phyloP scores from a whole-genome alignment of 306 rosid genomes.

The Ormosia emarginata region DNA sequence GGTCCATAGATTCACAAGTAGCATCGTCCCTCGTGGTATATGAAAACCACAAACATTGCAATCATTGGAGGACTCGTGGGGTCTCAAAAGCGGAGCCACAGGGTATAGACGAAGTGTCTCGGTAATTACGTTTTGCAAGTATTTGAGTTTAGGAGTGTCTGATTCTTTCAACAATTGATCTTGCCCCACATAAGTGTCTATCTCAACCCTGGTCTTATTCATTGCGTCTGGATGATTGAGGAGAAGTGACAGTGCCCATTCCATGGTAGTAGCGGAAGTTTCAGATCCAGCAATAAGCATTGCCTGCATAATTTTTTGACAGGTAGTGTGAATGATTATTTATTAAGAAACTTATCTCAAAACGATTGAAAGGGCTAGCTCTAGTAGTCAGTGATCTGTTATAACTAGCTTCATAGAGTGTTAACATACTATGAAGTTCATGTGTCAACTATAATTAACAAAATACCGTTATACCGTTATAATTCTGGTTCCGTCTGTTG shows the following conservation, averaged over 20 bases:
- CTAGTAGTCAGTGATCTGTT: too few relatives aligned
- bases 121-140: slow-evolving; percentile 29
- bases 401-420: too few relatives aligned
- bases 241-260: slow-evolving; percentile 30
- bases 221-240: slow-evolving; percentile 42
- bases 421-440: too few relatives aligned
- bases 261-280: slow-evolving; percentile 37
- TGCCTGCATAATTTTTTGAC: not conserved
- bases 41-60: slow-evolving; percentile 36
- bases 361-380: too few relatives aligned
- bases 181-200: slow-evolving; percentile 21
- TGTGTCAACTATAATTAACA: too few relatives aligned
- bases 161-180: slow-evolving; percentile 8
- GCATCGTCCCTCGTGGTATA: slow-evolving; percentile 40
- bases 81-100: slow-evolving; percentile 21
- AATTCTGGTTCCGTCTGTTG: too few relatives aligned
- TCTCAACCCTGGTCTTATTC: slow-evolving; percentile 18
- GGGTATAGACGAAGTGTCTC: slow-evolving; percentile 49
- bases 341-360: too few relatives aligned
- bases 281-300: slow-evolving; percentile 41
- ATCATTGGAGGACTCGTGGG: slow-evolving; percentile 37
- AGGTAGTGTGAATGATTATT: not conserved
- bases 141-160: not conserved
- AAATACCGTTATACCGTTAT: too few relatives aligned
- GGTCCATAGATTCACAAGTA: slow-evolving; percentile 42